Base-by-base conservation (phyloP, 768 basidiomycete species). In the Boletus insuetus region DNA sequence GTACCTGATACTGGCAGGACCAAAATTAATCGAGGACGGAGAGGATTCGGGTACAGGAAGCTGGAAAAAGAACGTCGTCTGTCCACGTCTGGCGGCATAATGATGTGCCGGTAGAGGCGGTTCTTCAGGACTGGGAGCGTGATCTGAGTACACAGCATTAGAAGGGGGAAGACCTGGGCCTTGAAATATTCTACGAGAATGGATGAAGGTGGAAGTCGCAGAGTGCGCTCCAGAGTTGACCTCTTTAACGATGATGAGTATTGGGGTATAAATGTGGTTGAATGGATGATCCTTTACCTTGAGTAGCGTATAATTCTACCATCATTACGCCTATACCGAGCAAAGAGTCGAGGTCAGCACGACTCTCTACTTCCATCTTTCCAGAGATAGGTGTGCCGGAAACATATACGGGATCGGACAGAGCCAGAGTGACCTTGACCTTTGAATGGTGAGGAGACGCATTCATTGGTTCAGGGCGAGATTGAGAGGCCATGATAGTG, bases 151-250 rank as follows among this genome's bases (percentile, higher is more conserved):
- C 0, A 94, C 89, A 2, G 91, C 87, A 66, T 93, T 93, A 12
- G 91, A 92, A 9, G 89, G 89, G 0, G 91, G 91, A 8, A 92
- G 74, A 17, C 84, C 85, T 3, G 87, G 87, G 3, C 90, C 91
- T 70, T 93, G 91, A 65, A 91, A 94, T 7, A 89, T 66, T 32
- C 87, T 79, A 29, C 82, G 78, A 53, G 77, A 81, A 58, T 88
- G 86, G 31, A 91, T 68, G 62, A 92, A 93, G 0, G 84, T 86
- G 26, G 85, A 87, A 0, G 85, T 88, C 3, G 91, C 91, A 22
- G 89, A 85, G 69, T 90, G 87, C 67, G 90, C 87, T 60, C 87
- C 76, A 31, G 89, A 89, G 7, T 82, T 82, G 12, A 94, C 71
- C 66, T 91, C 91, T 93, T 48, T 17, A 54, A 47, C 10, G 44